Base-by-base conservation (phyloP, 306 rosid genomes). In the Amphicarpaea edgeworthii region DNA sequence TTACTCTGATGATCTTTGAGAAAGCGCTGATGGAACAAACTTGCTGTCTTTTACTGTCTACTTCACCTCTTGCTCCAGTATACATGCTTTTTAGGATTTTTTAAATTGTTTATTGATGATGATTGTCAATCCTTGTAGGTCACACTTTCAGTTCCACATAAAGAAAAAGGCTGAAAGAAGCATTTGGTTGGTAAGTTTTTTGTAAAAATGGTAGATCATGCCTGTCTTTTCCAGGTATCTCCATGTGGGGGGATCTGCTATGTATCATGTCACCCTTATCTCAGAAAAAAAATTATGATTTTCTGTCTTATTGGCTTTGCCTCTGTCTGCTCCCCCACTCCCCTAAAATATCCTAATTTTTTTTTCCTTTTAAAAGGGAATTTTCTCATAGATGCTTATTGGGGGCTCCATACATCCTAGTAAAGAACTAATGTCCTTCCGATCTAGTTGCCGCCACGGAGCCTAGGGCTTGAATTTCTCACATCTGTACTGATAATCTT, bases 201-300 rank as follows among this genome's bases (percentile, higher is more conserved):
- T 86, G 85, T 80, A 83, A 82, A 85, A 84, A 76, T 77, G 80
- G 87, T 88, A 83, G 93, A 86, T 86, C 90, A 72, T 76, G 73
- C 66, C 55, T 74, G 76, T 81, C 82, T 75, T 84, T 81, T 70
- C 55, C 76, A 41, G 88, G 91, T 70, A 75, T 86, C 90, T 81
- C 88, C 72, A 34, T 37, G 76, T 20, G 88, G 84, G 84, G 92
- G 85, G 88, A 85, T 88, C 90, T 86, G 84, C 93, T 85, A 77
- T 92, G 93, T 92, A 88, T 70, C 57, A 89, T 92, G 91, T 80
- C 78, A 88, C 84, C 85, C 73, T 81, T 85, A 75, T 84, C 88
- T 77, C 80, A 84, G 66, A 86, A 83, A 88, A 38, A 45, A 88
- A 86, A 74, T 77, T 81, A 79, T 77, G 72, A 81, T 83, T 72